Evolutionary conservation across 1,139 yeast species (phyloP).

Genomic region (Magnusiomyces tetraspermus): DNA sequence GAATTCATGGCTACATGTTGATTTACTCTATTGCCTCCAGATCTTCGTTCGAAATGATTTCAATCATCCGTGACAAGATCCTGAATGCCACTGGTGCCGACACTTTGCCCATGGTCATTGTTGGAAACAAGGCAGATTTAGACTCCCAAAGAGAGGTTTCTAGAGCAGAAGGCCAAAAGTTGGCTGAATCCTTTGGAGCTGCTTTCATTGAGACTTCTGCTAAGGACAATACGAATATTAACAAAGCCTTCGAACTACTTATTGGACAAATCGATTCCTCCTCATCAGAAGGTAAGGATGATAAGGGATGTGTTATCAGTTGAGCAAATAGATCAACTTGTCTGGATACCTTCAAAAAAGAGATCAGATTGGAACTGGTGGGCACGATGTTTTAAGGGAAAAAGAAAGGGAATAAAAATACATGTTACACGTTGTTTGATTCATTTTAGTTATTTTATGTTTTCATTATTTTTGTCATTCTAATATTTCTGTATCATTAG

Average conservation of each 20-base stretch:
- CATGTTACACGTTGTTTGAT: no score
- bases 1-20: slow-evolving; percentile 75
- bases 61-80: slow-evolving; percentile 74
- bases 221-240: slow-evolving; percentile 59
- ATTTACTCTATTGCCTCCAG: slow-evolving; percentile 77
- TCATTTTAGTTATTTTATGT: no score
- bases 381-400: no score
- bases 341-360: no score
- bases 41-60: slow-evolving; percentile 69
- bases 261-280: slow-evolving; percentile 61
- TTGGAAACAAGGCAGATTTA: slow-evolving; percentile 79
- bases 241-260: slow-evolving; percentile 54
- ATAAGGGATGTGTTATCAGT: slow-evolving; percentile 30
- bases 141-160: slow-evolving; percentile 53
- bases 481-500: no score
- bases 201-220: slow-evolving; percentile 79
- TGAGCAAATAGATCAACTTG: no score
- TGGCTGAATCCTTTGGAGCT: slow-evolving; percentile 54
- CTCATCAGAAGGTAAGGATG: slow-evolving; percentile 34
- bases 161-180: slow-evolving; percentile 49
- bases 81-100: slow-evolving; percentile 67
- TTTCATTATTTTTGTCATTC: no score
- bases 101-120: slow-evolving; percentile 65
- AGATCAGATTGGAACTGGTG: no score
- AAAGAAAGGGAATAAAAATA: no score